Conservation (phyloP, 2,329 filamentous ascomycete genomes). For the Pleoardoris graminearum region DNA sequence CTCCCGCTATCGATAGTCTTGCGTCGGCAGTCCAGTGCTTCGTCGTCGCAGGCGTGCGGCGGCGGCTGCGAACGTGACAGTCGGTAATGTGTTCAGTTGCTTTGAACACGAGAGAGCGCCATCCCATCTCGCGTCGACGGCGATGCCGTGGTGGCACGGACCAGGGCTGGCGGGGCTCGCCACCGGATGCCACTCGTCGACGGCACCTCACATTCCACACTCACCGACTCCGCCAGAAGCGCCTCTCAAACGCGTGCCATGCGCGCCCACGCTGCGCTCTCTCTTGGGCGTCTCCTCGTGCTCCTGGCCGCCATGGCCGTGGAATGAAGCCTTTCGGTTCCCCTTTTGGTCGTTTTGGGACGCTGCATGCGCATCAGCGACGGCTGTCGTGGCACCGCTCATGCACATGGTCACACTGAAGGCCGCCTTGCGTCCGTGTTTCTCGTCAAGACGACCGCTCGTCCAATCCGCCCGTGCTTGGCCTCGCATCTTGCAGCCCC, state of each 20-base stretch:
- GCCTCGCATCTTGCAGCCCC: conserved; percentile 22
- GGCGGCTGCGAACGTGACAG: background rate
- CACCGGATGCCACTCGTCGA: conserved; percentile 30
- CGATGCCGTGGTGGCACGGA: conserved; percentile 19
- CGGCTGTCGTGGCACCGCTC: conserved; percentile 31
- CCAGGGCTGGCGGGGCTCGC: conserved; percentile 23
- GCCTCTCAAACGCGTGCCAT: conserved; percentile 23
- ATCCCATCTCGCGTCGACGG: too few species aligned
- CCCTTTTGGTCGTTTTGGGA: conserved; percentile 21
- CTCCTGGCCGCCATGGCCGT: conserved; percentile 22
- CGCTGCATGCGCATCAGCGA: conserved; percentile 32
- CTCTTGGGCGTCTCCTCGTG: conserved; percentile 34
- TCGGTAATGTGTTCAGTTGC: background rate
- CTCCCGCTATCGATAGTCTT: conserved; percentile 29
- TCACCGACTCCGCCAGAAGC: conserved; percentile 34
- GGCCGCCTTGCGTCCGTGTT: conserved; percentile 35
- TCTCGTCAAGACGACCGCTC: conserved; percentile 25
- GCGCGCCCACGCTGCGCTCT: conserved; percentile 27
- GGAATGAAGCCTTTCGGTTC: conserved; percentile 15
- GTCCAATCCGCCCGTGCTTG: conserved; percentile 22
- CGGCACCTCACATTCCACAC: conserved; percentile 23
- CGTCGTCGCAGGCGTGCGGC: conserved; percentile 5
- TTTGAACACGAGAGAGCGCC: too few species aligned
- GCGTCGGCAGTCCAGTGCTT: too few species aligned
- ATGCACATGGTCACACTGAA: conserved; percentile 25